A percentile compares a stretch with the other conserved stretches of the same genome.
These are phyloP conservation scores for Tulasnella sp. DNA, from an alignment of 768 basidiomycete species.

Conservation along the genomic window DNA sequence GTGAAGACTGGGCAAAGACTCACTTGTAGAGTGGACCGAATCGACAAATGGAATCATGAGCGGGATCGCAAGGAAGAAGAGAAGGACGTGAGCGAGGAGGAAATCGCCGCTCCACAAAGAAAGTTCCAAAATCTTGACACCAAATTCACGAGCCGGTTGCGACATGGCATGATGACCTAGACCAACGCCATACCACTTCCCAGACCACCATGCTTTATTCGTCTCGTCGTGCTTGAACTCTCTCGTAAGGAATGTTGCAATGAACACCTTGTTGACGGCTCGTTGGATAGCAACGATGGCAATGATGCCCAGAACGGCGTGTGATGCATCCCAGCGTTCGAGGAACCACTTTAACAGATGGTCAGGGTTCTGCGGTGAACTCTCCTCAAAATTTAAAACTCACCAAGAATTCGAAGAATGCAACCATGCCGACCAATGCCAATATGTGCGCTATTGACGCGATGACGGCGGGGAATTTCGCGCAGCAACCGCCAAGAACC, in stretches of 20 bases:
- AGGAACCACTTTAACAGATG: constrained; percentile 78
- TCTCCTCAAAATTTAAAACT: constrained; percentile 43
- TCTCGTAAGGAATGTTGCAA: constrained; percentile 90
- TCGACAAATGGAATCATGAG: constrained; percentile 91
- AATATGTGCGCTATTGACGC: constrained; percentile 85
- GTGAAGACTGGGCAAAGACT: constrained; percentile 44
- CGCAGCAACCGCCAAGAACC: constrained; percentile 79
- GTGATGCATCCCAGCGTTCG: constrained; percentile 87
- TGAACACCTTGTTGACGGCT: constrained; percentile 89
- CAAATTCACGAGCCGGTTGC: constrained; percentile 96
- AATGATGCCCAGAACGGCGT: constrained; percentile 92
- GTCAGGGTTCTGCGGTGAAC: constrained; percentile 28
- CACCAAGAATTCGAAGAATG: constrained; percentile 95
- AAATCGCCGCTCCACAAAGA: constrained; percentile 96
- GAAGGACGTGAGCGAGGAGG: constrained; percentile 79
- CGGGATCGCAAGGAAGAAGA: constrained; percentile 90
- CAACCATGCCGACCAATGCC: constrained; percentile 76
- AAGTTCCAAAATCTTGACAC: constrained; percentile 97
- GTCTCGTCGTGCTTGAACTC: constrained; percentile 99
- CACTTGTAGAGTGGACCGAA: constrained; percentile 86
- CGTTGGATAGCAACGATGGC: constrained; percentile 91
- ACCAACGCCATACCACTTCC: constrained; percentile 94
- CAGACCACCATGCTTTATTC: constrained; percentile 99
- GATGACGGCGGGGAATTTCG: constrained; percentile 89
- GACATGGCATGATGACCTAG: constrained; percentile 90